These are phyloP conservation scores for Hemerocallis citrina DNA, from an alignment of 106 monocot genomes.

Conservation along the genomic window DNA sequence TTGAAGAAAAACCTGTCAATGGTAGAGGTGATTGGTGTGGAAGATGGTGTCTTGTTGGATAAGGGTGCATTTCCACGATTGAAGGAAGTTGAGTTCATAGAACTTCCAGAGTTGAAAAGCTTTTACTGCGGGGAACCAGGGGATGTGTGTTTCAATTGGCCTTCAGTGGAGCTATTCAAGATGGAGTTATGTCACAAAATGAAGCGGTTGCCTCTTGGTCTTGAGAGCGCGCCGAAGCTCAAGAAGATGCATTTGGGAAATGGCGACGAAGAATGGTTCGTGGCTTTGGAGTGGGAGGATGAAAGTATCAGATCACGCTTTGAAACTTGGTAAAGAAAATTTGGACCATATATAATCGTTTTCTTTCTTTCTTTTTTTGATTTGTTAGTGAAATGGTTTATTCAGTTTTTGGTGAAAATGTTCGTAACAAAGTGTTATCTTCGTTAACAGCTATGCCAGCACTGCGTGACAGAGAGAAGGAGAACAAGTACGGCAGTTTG, in stretches of 20 bases:
- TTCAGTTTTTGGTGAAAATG: too few relatives aligned
- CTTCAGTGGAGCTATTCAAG: slow-evolving; percentile 15
- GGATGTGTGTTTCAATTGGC: slow-evolving; percentile 3
- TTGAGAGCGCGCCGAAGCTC: slow-evolving; percentile 6
- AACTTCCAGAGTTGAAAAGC: slow-evolving; percentile 1
- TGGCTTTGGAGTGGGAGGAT: slow-evolving; percentile 6
- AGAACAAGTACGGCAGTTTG: too few relatives aligned
- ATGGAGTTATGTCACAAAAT: slow-evolving; percentile 7
- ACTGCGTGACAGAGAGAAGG: too few relatives aligned
- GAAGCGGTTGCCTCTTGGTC: slow-evolving; percentile 12
- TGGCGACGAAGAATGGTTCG: slow-evolving; percentile 9
- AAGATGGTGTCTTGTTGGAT: slow-evolving; percentile 6
- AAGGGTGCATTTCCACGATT: slow-evolving; percentile 9
- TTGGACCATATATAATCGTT: too few relatives aligned
- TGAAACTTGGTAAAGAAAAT: slow-evolving; percentile 4
- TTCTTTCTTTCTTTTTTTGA: too few relatives aligned
- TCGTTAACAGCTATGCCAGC: too few relatives aligned
- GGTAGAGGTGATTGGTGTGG: slow-evolving; percentile 4
- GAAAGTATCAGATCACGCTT: neutral
- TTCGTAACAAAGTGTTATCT: too few relatives aligned
- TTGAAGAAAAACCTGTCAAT: slow-evolving; percentile 1
- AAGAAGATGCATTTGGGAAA: too few relatives aligned
- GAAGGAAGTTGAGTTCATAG: neutral
- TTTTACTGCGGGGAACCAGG: slow-evolving; percentile 7
- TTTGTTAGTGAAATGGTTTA: too few relatives aligned